phyloP scores from a whole-genome alignment of 768 basidiomycete genomes.

The Termitomyces sp. region DNA sequence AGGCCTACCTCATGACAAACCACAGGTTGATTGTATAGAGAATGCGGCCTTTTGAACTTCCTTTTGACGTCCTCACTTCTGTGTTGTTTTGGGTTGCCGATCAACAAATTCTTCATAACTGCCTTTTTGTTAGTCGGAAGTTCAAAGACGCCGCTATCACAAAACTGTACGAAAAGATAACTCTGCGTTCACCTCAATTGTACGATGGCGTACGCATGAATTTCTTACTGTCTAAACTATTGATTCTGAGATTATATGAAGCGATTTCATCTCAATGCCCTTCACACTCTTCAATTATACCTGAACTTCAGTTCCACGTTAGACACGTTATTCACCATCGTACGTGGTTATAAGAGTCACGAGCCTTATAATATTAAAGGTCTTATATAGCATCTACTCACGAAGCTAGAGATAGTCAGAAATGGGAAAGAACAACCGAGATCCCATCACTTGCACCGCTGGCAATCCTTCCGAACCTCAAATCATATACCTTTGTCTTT shows the following conservation, averaged over 20 bases:
- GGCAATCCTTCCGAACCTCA: not conserved
- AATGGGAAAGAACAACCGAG: not conserved
- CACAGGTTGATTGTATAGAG: not conserved
- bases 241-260: not conserved
- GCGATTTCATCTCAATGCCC: constrained; percentile 1
- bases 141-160: not conserved
- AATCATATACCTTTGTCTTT: not conserved
- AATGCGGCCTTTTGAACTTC: not conserved
- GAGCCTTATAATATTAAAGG: not conserved
- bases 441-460: not conserved
- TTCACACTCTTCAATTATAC: not conserved
- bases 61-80: not conserved
- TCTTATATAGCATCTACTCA: not conserved
- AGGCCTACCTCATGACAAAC: too few relatives aligned
- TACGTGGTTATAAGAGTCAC: not conserved
- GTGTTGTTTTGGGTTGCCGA: not conserved
- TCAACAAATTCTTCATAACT: not conserved
- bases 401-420: not conserved
- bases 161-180: not conserved
- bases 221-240: not conserved
- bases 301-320: not conserved
- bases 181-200: constrained; percentile 1
- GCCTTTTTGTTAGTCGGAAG: not conserved
- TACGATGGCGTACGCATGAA: not conserved
- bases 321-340: constrained; percentile 1